Base-by-base conservation (phyloP, 1,284 basidiomycete genomes). In the Heterobasidion irregulare region DNA sequence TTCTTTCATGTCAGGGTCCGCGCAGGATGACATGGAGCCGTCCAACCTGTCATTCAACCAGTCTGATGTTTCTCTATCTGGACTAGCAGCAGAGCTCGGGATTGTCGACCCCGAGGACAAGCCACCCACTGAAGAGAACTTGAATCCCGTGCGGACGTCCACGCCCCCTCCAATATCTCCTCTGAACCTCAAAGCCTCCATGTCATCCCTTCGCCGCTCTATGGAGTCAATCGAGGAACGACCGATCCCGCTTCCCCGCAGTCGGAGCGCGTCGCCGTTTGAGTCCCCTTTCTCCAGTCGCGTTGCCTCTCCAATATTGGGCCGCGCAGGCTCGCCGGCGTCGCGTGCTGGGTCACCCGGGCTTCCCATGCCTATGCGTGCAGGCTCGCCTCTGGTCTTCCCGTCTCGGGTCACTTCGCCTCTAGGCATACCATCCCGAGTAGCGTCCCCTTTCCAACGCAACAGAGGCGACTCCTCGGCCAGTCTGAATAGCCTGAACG, bases 1-100 rank as follows among this genome's bases (percentile, higher is more conserved):
- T 10, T 75, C 74, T 2, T 70, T 73, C 57, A 56, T 65, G 50
- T 74, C 74, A 6, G 64, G 18, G n/a, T 16, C 18, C 8, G 32
- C 15, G 15, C 41, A 15, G 55, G 56, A 54, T 35, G 16, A 45
- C 38, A 10, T 6, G 41, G 33, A 45, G 70, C 70, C 70, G 4
- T 61, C 62, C 35, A 72, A 71, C 45, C 54, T 64, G 6, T 66
- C 66, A 2, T 60, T 66, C 5, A 60, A 60, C n/a, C 57, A 65
- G 49, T 64, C 67, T 19, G 66, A 66, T 35, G 60, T 64, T 10
- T 66, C 66, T 6, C 57, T 67, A 15, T 58, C 60, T 18, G 65
- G 62, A 9, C 58, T 68, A 6, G 65, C 64, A 18, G 64, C 64
- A 45, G 64, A 68, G 16, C 62, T 65, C 4, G 65, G 59, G 15